A percentile compares a stretch with the other conserved stretches of the same genome.
Conservation (phyloP, 371 early-diverging fungal genomes). For the Mortierella sp. region DNA sequence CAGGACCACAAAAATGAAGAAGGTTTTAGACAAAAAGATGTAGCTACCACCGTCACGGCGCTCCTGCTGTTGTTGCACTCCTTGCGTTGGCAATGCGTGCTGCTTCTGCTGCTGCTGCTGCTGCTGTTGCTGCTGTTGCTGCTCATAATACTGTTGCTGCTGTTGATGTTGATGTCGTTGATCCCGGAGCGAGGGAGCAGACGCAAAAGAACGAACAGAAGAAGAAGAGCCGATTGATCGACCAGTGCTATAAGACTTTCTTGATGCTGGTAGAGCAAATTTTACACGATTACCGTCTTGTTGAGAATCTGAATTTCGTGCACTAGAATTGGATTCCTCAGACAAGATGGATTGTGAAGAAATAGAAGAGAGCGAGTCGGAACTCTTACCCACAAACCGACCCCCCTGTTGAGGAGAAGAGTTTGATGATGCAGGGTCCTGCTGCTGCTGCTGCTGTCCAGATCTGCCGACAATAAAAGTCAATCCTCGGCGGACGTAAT, state of each 20-base stretch:
- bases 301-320: background rate
- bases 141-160: background rate
- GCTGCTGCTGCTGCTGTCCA: background rate
- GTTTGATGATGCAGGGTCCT: background rate
- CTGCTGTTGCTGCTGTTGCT: slow-evolving; percentile 1
- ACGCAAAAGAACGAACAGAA: slow-evolving; percentile 14
- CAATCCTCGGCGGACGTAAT: slow-evolving; percentile 10
- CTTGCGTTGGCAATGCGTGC: background rate
- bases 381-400: background rate
- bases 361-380: background rate
- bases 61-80: background rate
- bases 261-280: slow-evolving; percentile 14
- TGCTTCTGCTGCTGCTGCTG: background rate
- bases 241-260: background rate
- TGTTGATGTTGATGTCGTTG: slow-evolving; percentile 12
- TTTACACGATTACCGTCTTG: slow-evolving; percentile 17
- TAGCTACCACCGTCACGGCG: background rate
- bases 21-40: slow-evolving; percentile 6
- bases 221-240: slow-evolving; percentile 1
- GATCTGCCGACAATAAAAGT: background rate
- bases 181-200: slow-evolving; percentile 11
- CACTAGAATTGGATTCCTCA: background rate
- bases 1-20: slow-evolving; percentile 29
- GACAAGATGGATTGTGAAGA: background rate
- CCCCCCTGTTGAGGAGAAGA: background rate